Percentiles rank a stretch among this genome's conserved stretches.
Conservation (phyloP, 805 yeast genomes). For the Wickerhamia fluorescens region DNA sequence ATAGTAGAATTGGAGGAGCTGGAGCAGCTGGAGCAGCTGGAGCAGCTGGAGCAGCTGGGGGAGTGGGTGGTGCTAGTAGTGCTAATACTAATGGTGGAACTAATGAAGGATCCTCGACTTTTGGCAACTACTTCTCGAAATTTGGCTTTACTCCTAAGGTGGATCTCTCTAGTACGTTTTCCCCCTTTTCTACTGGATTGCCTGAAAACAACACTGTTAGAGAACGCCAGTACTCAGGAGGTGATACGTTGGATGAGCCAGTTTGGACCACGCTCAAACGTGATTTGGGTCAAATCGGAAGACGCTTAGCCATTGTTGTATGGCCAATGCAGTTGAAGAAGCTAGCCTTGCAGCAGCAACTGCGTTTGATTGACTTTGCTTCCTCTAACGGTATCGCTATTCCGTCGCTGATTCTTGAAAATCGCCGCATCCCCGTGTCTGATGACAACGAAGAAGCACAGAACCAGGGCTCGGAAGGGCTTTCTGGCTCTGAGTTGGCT, state of each 20-base stretch:
- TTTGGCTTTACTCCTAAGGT: constrained; percentile 21
- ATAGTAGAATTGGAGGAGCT: constrained; percentile 1
- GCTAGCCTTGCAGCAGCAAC: constrained; percentile 30
- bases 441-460: constrained; percentile 4
- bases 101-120: background rate
- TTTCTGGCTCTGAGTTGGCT: constrained; percentile 5
- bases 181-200: constrained; percentile 18
- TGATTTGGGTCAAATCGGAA: constrained; percentile 30
- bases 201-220: constrained; percentile 18
- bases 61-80: no score
- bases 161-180: constrained; percentile 29
- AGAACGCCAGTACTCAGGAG: constrained; percentile 56
- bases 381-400: constrained; percentile 26
- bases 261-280: constrained; percentile 46
- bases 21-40: no score
- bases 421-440: constrained; percentile 22
- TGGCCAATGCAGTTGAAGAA: constrained; percentile 38
- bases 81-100: background rate
- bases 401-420: constrained; percentile 25
- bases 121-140: constrained; percentile 6
- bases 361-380: constrained; percentile 27
- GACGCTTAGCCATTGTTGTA: constrained; percentile 30
- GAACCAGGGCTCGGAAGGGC: constrained; percentile 8
- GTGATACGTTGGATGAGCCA: constrained; percentile 69
- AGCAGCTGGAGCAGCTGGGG: no score